Conservation (phyloP, 106 monocot genomes). For the Acorus gramineus region DNA sequence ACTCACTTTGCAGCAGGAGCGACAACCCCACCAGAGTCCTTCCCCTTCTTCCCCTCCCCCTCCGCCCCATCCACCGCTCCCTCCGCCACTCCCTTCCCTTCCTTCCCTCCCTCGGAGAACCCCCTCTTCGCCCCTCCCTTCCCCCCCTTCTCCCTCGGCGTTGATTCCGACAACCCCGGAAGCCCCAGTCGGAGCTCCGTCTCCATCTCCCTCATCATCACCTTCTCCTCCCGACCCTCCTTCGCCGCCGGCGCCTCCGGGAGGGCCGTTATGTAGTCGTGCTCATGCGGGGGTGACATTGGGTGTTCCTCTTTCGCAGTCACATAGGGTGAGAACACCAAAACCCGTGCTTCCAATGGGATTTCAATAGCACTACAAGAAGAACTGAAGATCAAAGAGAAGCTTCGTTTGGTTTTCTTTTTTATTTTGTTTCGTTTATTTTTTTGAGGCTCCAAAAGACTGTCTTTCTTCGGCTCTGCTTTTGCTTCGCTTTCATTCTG, state of each 20-base stretch:
- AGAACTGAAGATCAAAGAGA: no score
- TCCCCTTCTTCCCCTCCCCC: constrained; percentile 34
- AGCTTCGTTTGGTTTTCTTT: no score
- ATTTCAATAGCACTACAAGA: no score
- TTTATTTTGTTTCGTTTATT: no score
- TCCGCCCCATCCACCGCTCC: constrained; percentile 4
- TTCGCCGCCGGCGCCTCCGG: constrained; percentile 10
- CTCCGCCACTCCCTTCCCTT: not conserved
- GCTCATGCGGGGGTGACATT: constrained; percentile 62
- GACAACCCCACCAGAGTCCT: constrained; percentile 3
- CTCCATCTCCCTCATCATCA: constrained; percentile 27
- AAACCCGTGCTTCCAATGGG: no score
- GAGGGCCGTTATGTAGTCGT: constrained; percentile 46
- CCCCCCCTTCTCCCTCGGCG: constrained; percentile 27
- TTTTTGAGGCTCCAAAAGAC: no score
- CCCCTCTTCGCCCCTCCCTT: constrained; percentile 56
- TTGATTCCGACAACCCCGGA: constrained; percentile 50
- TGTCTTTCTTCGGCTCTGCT: no score
- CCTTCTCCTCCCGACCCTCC: constrained; percentile 2
- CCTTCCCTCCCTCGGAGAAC: constrained; percentile 17
- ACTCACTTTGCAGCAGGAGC: constrained; percentile 59
- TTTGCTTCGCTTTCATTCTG: no score
- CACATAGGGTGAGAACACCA: no score
- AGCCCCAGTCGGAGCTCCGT: constrained; percentile 80
- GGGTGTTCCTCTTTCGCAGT: not conserved